Percentiles rank a stretch among this genome's conserved stretches.
phyloP scores from a whole-genome alignment of 164 flowering plant genomes.

The Litsea cubeba region DNA sequence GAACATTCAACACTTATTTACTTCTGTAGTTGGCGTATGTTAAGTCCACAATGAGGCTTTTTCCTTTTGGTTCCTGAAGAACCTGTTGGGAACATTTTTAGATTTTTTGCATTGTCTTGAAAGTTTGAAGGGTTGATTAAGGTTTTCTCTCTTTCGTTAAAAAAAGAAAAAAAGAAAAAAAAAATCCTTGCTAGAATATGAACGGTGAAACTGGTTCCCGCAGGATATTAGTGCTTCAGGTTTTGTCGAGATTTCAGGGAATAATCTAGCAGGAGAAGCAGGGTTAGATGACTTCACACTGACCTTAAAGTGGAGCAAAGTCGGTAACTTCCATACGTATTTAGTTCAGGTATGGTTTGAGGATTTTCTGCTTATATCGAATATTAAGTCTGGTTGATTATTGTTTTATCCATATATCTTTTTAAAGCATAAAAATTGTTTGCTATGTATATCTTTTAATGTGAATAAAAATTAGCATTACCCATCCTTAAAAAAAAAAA shows the following conservation, averaged over 20 bases:
- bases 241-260: slow-evolving; percentile 42
- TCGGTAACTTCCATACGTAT: slow-evolving; percentile 67
- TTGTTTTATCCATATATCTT: too few species aligned
- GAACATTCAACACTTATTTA: background rate
- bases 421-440: too few species aligned
- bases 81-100: background rate
- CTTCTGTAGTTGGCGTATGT: background rate
- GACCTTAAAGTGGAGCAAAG: slow-evolving; percentile 73
- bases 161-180: too few species aligned
- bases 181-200: background rate
- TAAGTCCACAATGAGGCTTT: background rate
- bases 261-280: slow-evolving; percentile 59
- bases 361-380: background rate
- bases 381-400: too few species aligned
- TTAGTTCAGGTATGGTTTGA: slow-evolving; percentile 59
- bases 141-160: too few species aligned
- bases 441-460: background rate
- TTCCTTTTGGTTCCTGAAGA: background rate
- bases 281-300: slow-evolving; percentile 59
- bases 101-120: too few species aligned
- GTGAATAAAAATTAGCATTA: too few species aligned
- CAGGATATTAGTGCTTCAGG: slow-evolving; percentile 65
- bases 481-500: background rate
- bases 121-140: too few species aligned
- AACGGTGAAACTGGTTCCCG: slow-evolving; percentile 4